phyloP scores from a whole-genome alignment of 2,329 filamentous ascomycete genomes.

The Monosporascus sp. region DNA sequence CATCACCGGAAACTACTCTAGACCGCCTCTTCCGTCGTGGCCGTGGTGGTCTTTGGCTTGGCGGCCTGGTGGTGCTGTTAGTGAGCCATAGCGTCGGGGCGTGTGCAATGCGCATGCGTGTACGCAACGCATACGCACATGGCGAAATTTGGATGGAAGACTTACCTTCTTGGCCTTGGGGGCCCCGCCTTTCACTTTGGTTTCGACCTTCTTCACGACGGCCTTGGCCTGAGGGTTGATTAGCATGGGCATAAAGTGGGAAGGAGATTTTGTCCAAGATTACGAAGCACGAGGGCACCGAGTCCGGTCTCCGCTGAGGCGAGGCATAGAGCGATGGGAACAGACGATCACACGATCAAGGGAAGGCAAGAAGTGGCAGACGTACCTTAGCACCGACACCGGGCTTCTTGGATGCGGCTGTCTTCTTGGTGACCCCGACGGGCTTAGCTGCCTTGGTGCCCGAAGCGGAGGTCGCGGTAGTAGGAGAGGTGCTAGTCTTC shows the following conservation, averaged over 20 bases:
- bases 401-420: conserved; percentile 26
- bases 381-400: conserved; percentile 26
- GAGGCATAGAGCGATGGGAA: too few species aligned
- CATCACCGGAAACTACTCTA: too few species aligned
- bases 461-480: conserved; percentile 11
- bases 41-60: too few species aligned
- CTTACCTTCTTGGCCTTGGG: conserved; percentile 20
- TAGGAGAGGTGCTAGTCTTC: conserved; percentile 13
- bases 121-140: background rate
- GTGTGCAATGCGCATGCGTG: background rate
- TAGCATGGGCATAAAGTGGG: conserved; percentile 8
- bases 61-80: too few species aligned
- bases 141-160: background rate
- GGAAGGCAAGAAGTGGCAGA: background rate
- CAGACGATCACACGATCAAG: background rate
- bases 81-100: too few species aligned
- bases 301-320: too few species aligned
- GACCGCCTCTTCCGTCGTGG: too few species aligned
- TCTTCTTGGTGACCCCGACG: conserved; percentile 29
- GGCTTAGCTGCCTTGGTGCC: conserved; percentile 24
- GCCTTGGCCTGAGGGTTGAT: conserved; percentile 23
- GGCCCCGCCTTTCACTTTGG: conserved; percentile 18
- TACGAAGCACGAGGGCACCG: too few species aligned
- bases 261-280: background rate
- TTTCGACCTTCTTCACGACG: conserved; percentile 23